Evolutionary conservation across 768 basidiomycete species (phyloP).

Genomic region (Leccinellum rugosiceps): DNA sequence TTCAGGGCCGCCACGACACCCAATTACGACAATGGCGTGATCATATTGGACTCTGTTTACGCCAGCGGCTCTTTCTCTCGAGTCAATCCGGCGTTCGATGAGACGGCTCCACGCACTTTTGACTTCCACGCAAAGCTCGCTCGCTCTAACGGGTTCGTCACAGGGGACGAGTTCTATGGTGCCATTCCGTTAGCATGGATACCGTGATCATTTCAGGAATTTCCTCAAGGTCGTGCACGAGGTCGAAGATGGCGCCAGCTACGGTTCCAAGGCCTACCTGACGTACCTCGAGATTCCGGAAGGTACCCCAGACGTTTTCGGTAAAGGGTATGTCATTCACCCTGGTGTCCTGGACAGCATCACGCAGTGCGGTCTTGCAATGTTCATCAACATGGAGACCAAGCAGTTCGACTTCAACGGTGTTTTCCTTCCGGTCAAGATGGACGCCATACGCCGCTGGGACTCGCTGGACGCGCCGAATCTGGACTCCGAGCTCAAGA

Average conservation of each 20-base stretch:
- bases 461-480: constrained; percentile 23
- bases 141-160: constrained; percentile 11
- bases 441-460: constrained; percentile 30
- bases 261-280: constrained; percentile 26
- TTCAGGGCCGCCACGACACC: too few species aligned
- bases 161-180: constrained; percentile 17
- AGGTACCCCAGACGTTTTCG: neutral
- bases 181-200: constrained; percentile 18
- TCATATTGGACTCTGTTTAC: constrained; percentile 20
- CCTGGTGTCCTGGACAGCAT: constrained; percentile 34
- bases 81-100: constrained; percentile 1
- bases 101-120: constrained; percentile 17
- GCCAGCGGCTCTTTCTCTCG: constrained; percentile 28
- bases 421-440: constrained; percentile 20
- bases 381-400: constrained; percentile 28
- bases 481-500: constrained; percentile 26
- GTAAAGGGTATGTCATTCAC: constrained; percentile 30
- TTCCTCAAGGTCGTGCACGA: constrained; percentile 28
- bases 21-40: constrained; percentile 12
- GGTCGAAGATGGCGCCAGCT: constrained; percentile 25
- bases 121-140: constrained; percentile 22
- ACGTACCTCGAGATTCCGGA: constrained; percentile 22
- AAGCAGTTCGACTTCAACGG: constrained; percentile 32
- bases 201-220: constrained; percentile 24
- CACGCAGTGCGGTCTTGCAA: constrained; percentile 29